Evolutionary conservation across 208 protist species (phyloP).

Genomic region (Herpetomonas tarakana): DNA sequence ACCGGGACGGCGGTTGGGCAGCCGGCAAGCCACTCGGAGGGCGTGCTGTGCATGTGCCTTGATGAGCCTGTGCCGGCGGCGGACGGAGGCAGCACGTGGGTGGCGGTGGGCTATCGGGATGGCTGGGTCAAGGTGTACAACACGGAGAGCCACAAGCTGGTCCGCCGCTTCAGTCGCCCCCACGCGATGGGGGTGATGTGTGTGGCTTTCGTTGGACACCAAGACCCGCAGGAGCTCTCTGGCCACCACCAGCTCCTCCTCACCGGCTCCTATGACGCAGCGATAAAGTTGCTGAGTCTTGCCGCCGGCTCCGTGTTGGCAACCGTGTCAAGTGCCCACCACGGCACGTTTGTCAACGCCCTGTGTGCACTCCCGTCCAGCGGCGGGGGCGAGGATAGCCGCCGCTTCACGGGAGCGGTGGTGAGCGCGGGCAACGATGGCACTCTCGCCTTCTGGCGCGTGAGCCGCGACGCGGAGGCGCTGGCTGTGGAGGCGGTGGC

Average conservation of each 20-base stretch:
- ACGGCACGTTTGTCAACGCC: slow-evolving; percentile 53
- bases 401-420: slow-evolving; percentile 14
- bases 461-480: slow-evolving; percentile 8
- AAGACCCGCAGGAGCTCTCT: slow-evolving; percentile 13
- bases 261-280: slow-evolving; percentile 66
- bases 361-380: slow-evolving; percentile 26
- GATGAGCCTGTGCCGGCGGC: slow-evolving; percentile 8
- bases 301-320: slow-evolving; percentile 28
- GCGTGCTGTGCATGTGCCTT: neutral
- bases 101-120: slow-evolving; percentile 78
- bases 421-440: slow-evolving; percentile 73
- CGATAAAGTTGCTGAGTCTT: slow-evolving; percentile 59
- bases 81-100: slow-evolving; percentile 27
- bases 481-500: slow-evolving; percentile 3
- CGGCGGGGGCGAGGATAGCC: neutral
- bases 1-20: slow-evolving; percentile 13
- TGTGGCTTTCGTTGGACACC: slow-evolving; percentile 51
- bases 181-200: slow-evolving; percentile 65
- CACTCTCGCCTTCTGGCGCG: slow-evolving; percentile 53
- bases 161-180: slow-evolving; percentile 61
- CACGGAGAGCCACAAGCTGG: slow-evolving; percentile 48
- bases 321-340: slow-evolving; percentile 44
- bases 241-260: slow-evolving; percentile 56
- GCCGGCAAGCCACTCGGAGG: slow-evolving; percentile 3
- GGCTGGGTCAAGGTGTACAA: slow-evolving; percentile 85